Base-by-base conservation (phyloP, 257 asterid genomes). In the Solanum arcanum region DNA sequence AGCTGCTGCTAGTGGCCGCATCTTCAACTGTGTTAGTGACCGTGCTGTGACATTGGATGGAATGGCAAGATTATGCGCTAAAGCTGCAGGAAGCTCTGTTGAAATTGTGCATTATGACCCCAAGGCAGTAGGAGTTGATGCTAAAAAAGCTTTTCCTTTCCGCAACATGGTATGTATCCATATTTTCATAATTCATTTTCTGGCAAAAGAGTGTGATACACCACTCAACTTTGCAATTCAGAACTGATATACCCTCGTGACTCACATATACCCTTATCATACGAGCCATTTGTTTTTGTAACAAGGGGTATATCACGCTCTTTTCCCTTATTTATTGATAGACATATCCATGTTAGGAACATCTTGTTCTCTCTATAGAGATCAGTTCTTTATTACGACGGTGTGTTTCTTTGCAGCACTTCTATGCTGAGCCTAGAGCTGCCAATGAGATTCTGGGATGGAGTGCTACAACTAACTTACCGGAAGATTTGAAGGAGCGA, bases 11-110 rank as follows among this genome's bases (percentile, higher is more conserved):
- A 90, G 89, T 21, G 94, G 95, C 5, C 92, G 89, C 64, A 94
- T 96, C 87, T 95, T 94, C 95, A 94, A 97, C 92, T 93, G 96
- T 69, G 98, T 94, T 3, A 94, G 98, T 80, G 98, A 95, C 86
- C 98, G 98, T 11, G 99, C 98, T 20, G 98, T 97, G 88, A 95
- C 99, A 23, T 95, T 97, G 6, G 98, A 97, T 47, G 99, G 98
- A 27, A 92, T 95, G 94, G 98, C 98, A n/a, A 94, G 90, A 90
- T 89, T 93, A 21, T 97, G 98, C 31, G 99, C 98, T 47, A 81
- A 94, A 88, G 99, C 97, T 60, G 96, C 98, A 0, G 98, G 96
- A 27, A 86, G 88, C 46, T 93, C 98, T 29, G 96, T 94, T 83
- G 98, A 97, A 83, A 97, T 97, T 80, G 91, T 95, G 86, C 98